Conservation (phyloP, 345 rosid genomes). For the Zanthoxylum bungeanum region DNA sequence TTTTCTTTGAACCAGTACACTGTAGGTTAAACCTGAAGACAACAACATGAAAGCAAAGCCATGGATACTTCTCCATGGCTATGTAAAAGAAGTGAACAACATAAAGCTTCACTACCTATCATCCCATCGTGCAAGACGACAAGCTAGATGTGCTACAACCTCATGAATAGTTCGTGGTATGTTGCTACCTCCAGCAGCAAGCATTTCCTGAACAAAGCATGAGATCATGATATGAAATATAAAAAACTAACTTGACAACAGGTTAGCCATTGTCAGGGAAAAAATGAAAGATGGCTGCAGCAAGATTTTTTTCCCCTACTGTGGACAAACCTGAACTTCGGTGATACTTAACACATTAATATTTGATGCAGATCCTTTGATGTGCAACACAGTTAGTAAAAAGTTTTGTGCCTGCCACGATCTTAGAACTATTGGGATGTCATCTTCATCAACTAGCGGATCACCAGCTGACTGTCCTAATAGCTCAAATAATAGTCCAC, state of each 20-base stretch:
- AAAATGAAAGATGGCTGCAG: not conserved
- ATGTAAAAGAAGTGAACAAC: not conserved
- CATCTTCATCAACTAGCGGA: conserved; percentile 56
- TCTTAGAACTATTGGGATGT: conserved; percentile 54
- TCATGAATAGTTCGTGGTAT: conserved; percentile 49
- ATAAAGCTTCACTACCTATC: conserved; percentile 42
- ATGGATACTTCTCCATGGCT: not conserved
- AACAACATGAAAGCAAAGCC: not conserved
- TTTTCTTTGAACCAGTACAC: not conserved
- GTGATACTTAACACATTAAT: conserved; percentile 52
- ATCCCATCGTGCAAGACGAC: conserved; percentile 66
- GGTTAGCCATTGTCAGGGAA: not conserved
- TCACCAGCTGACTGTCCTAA: conserved; percentile 70
- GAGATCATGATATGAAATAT: not conserved
- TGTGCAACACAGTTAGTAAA: conserved; percentile 50
- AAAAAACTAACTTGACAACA: not conserved
- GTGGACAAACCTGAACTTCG: conserved; percentile 55
- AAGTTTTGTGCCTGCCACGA: conserved; percentile 65
- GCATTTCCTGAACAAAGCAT: conserved; percentile 44
- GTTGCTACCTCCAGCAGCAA: conserved; percentile 43
- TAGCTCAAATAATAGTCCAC: conserved; percentile 67
- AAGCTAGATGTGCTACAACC: conserved; percentile 56
- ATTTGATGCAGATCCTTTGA: conserved; percentile 45
- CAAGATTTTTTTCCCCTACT: not conserved
- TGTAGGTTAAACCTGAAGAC: not conserved